A percentile compares a stretch with the other conserved stretches of the same genome.
Evolutionary conservation across 2,329 filamentous ascomycete genomes (phyloP).

Genomic region (Cladosporium sp.): DNA sequence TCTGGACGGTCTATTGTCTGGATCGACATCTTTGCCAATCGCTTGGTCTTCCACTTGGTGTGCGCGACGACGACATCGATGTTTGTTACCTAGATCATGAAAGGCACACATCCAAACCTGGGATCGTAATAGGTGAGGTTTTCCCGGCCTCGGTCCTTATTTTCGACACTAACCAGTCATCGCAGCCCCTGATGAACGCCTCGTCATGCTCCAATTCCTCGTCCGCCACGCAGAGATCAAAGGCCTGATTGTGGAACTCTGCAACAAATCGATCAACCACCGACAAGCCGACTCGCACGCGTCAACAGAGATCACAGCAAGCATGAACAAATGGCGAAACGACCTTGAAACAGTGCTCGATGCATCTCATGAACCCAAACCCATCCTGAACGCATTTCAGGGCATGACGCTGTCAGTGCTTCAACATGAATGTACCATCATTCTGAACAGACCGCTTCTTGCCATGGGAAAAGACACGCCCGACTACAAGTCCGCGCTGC

Average conservation of each 20-base stretch:
- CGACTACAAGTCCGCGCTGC: conserved; percentile 46
- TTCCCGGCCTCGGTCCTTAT: neutral
- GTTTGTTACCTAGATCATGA: conserved; percentile 53
- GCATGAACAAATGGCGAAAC: conserved; percentile 51
- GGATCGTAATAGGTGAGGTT: conserved; percentile 1
- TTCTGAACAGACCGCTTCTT: conserved; percentile 48
- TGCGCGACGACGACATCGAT: conserved; percentile 56
- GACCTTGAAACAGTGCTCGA: conserved; percentile 45
- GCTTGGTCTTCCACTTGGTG: conserved; percentile 51
- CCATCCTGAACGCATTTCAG: conserved; percentile 33
- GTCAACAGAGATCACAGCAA: conserved; percentile 44
- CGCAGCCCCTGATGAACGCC: conserved; percentile 4
- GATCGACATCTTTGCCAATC: conserved; percentile 55
- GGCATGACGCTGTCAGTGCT: conserved; percentile 41
- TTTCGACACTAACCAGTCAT: neutral
- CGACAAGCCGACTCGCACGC: conserved; percentile 36
- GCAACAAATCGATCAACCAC: conserved; percentile 49
- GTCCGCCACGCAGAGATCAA: conserved; percentile 48
- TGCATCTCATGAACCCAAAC: neutral
- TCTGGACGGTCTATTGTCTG: conserved; percentile 55
- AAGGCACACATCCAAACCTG: conserved; percentile 31
- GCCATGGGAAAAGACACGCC: conserved; percentile 42
- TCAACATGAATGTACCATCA: conserved; percentile 49
- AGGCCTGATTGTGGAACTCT: conserved; percentile 49
- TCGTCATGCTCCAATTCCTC: conserved; percentile 27